These are phyloP conservation scores for Talaromyces piceae DNA, from an alignment of 2,329 filamentous ascomycete species.

Conservation along the genomic window DNA sequence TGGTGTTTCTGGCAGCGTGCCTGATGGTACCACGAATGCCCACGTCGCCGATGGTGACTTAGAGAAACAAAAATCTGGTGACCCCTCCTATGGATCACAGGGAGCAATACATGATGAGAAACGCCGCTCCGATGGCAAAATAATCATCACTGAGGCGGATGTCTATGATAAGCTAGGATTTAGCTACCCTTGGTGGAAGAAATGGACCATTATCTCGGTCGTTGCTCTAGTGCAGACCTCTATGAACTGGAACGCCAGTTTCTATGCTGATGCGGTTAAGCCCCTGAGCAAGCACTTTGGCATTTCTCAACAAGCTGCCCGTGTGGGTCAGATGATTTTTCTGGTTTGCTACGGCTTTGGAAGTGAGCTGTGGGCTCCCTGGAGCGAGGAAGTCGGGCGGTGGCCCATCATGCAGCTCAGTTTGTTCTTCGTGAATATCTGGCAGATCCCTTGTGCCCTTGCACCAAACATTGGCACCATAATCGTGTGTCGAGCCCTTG, in stretches of 20 bases:
- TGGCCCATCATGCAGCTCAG: slow-evolving; percentile 67
- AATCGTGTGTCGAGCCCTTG: slow-evolving; percentile 60
- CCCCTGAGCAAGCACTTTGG: slow-evolving; percentile 59
- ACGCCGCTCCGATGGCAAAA: slow-evolving; percentile 17
- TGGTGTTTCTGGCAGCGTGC: slow-evolving; percentile 1
- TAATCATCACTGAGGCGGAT: slow-evolving; percentile 45
- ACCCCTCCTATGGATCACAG: slow-evolving; percentile 2
- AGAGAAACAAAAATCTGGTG: slow-evolving; percentile 10
- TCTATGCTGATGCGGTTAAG: slow-evolving; percentile 60
- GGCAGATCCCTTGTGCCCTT: slow-evolving; percentile 62
- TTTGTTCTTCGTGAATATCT: slow-evolving; percentile 68
- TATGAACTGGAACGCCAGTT: slow-evolving; percentile 70
- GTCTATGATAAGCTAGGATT: slow-evolving; percentile 61
- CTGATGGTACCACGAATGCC: slow-evolving; percentile 6
- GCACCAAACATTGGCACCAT: slow-evolving; percentile 64
- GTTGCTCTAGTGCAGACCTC: slow-evolving; percentile 65
- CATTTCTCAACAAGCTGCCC: slow-evolving; percentile 59
- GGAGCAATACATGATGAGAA: slow-evolving; percentile 6
- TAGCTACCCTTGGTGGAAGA: slow-evolving; percentile 54
- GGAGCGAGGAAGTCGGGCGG: slow-evolving; percentile 73
- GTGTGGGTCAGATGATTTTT: slow-evolving; percentile 68
- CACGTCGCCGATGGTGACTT: slow-evolving; percentile 8
- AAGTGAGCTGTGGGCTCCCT: slow-evolving; percentile 80
- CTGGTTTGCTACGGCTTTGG: slow-evolving; percentile 73
- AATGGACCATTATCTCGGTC: slow-evolving; percentile 61